phyloP scores from a whole-genome alignment of 768 basidiomycete species.

The Mycena albidolilacea region DNA sequence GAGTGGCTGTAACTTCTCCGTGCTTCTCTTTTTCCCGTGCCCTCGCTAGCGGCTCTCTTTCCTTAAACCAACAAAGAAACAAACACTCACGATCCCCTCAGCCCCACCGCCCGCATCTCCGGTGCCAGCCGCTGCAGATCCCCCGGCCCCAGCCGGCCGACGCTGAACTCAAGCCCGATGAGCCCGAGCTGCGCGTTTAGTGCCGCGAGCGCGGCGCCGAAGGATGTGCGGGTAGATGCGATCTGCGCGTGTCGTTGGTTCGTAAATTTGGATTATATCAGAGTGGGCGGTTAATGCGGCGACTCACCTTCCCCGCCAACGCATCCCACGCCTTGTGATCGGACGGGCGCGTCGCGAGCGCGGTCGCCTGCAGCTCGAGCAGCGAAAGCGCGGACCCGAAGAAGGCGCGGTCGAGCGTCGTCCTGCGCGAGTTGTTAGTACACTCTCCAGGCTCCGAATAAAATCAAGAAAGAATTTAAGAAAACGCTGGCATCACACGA shows the following conservation, averaged over 20 bases:
- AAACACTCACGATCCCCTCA: constrained; percentile 53
- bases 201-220: constrained; percentile 50
- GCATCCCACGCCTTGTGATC: constrained; percentile 52
- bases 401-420: constrained; percentile 31
- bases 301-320: constrained; percentile 41
- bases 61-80: not conserved
- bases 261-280: too few species aligned
- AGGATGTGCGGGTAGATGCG: constrained; percentile 43
- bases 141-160: constrained; percentile 59
- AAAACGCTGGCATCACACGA: too few species aligned
- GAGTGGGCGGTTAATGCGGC: not conserved
- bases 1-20: too few species aligned
- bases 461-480: not conserved
- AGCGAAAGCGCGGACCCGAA: constrained; percentile 38
- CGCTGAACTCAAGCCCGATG: constrained; percentile 58
- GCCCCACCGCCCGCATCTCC: constrained; percentile 57
- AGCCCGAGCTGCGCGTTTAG: constrained; percentile 54
- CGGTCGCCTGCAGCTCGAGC: constrained; percentile 51
- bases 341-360: constrained; percentile 51
- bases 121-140: constrained; percentile 57
- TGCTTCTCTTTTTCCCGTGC: too few species aligned
- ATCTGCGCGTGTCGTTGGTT: constrained; percentile 24
- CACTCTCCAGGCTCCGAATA: not conserved
- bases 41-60: too few species aligned
- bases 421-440: constrained; percentile 11